Percentiles rank a stretch among this genome's conserved stretches.
Evolutionary conservation across 352 stramenopile genomes (phyloP).

Genomic region (Pythium insidiosum): DNA sequence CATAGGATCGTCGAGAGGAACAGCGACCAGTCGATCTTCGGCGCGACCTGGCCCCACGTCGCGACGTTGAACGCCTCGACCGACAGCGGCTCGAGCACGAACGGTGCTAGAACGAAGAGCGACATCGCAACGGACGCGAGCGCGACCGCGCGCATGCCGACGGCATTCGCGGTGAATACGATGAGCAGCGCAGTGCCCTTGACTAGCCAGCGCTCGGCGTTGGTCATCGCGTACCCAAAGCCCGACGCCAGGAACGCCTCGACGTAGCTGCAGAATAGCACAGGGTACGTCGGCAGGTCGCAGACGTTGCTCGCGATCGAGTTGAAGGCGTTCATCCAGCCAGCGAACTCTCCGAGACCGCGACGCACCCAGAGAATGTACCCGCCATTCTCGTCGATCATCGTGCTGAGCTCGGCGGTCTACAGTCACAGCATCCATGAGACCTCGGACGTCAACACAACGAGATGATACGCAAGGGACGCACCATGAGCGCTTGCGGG

Average conservation of each 20-base stretch:
- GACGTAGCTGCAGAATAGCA: slow-evolving; percentile 80
- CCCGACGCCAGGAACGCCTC: slow-evolving; percentile 67
- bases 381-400: slow-evolving; percentile 81
- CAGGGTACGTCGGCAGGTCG: slow-evolving; percentile 76
- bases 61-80: slow-evolving; percentile 66
- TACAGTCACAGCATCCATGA: slow-evolving; percentile 13
- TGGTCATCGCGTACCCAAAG: slow-evolving; percentile 39
- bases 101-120: slow-evolving; percentile 73
- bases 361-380: slow-evolving; percentile 85
- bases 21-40: slow-evolving; percentile 73
- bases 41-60: slow-evolving; percentile 60
- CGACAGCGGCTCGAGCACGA: slow-evolving; percentile 66
- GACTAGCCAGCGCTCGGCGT: slow-evolving; percentile 53
- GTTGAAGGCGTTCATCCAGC: slow-evolving; percentile 83
- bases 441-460: no score
- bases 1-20: slow-evolving; percentile 83
- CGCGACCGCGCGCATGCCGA: slow-evolving; percentile 73
- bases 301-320: slow-evolving; percentile 80
- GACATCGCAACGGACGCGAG: slow-evolving; percentile 75
- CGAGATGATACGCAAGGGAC: not conserved
- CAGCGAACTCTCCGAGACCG: slow-evolving; percentile 67
- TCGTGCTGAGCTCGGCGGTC: slow-evolving; percentile 74
- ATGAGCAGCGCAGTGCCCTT: slow-evolving; percentile 63
- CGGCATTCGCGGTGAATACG: slow-evolving; percentile 59
- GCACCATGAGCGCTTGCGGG: slow-evolving; percentile 78